These are phyloP conservation scores for Plantago coronopus DNA, from an alignment of 305 asterid species.

Conservation along the genomic window DNA sequence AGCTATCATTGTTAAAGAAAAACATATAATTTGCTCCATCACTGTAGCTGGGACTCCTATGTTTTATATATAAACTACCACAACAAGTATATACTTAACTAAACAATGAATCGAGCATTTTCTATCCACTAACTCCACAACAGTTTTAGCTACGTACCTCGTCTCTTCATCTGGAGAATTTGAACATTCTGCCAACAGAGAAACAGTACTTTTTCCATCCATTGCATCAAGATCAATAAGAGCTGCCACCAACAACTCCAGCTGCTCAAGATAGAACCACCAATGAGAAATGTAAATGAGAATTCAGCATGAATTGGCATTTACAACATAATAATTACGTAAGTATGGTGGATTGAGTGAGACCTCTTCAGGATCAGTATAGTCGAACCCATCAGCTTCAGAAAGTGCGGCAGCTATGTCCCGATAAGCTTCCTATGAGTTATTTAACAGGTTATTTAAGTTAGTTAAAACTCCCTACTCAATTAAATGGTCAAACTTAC, in stretches of 20 bases:
- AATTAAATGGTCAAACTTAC: no score
- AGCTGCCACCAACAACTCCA: conserved; percentile 78
- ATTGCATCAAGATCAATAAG: conserved; percentile 94
- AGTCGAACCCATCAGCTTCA: conserved; percentile 95
- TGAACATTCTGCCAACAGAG: conserved; percentile 82
- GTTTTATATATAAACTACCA: no score
- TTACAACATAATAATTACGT: no score
- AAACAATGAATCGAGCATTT: not conserved
- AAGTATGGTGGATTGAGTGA: conserved; percentile 13
- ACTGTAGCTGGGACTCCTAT: not conserved
- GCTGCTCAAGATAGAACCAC: conserved; percentile 44
- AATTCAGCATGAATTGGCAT: no score
- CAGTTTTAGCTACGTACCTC: conserved; percentile 68
- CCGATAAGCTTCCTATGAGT: conserved; percentile 73
- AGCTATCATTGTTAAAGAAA: no score
- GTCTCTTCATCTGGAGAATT: conserved; percentile 88
- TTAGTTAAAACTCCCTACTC: no score
- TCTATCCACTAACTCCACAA: not conserved
- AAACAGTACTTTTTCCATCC: conserved; percentile 91
- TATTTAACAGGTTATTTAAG: not conserved
- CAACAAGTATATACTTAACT: no score
- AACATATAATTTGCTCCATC: not conserved
- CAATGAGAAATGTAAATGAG: conserved; percentile 3
- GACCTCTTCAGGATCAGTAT: conserved; percentile 96
- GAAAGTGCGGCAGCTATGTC: conserved; percentile 90